Conservation (phyloP, 345 rosid species). For the Arabis alpina region DNA sequence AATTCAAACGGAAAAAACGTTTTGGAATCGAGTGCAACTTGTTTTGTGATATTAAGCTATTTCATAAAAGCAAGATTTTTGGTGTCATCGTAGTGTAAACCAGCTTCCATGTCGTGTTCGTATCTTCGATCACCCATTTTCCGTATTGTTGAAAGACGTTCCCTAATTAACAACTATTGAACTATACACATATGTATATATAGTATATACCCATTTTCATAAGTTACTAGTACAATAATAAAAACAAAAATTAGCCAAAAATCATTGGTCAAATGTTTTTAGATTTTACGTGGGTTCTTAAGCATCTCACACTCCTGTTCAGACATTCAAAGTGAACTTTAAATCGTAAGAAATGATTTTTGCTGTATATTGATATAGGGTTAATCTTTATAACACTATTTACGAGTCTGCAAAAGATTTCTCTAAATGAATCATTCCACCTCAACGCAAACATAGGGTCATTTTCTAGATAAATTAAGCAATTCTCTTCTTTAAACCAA, state of each 20-base stretch:
- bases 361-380: no score
- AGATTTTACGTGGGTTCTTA: background rate
- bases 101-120: no score
- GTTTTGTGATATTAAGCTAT: no score
- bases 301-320: background rate
- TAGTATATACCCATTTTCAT: background rate
- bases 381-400: no score
- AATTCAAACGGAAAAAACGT: no score
- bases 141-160: no score
- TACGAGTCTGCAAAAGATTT: background rate
- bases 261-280: background rate
- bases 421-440: background rate
- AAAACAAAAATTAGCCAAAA: background rate
- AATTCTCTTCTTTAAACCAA: conserved; percentile 1
- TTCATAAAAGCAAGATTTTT: no score
- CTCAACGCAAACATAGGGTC: background rate
- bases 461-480: background rate
- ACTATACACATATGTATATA: no score
- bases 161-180: background rate
- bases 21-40: no score
- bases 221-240: background rate
- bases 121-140: no score
- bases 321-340: background rate
- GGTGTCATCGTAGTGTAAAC: no score
- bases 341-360: no score